A percentile compares a stretch with the other conserved stretches of the same genome.
These are phyloP conservation scores for Spathaspora sp. DNA, from an alignment of 1,139 yeast genomes.

Conservation along the genomic window DNA sequence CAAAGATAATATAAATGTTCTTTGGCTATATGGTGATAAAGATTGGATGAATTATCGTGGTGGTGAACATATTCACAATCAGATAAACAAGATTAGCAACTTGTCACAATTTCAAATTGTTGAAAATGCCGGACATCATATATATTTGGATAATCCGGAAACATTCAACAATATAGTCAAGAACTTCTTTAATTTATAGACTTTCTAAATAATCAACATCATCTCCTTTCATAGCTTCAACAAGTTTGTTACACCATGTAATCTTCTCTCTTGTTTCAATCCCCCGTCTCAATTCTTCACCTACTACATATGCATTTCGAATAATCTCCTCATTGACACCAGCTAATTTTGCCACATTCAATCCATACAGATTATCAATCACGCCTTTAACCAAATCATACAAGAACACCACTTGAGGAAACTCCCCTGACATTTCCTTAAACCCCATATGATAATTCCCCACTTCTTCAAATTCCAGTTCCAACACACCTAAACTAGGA, in stretches of 20 bases:
- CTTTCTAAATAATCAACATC: conserved; percentile 5
- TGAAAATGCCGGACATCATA: conserved; percentile 44
- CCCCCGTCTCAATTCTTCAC: conserved; percentile 39
- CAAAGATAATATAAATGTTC: conserved; percentile 23
- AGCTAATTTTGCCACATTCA: conserved; percentile 76
- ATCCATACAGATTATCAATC: conserved; percentile 68
- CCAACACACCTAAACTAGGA: conserved; percentile 65
- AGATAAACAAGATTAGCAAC: conserved; percentile 19
- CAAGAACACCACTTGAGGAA: conserved; percentile 53
- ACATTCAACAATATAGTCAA: conserved; percentile 29
- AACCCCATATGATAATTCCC: conserved; percentile 78
- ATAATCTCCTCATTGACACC: conserved; percentile 54
- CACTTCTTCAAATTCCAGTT: conserved; percentile 38
- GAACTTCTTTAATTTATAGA: conserved; percentile 23
- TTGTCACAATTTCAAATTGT: conserved; percentile 24
- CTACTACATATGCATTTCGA: conserved; percentile 45
- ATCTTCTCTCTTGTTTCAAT: conserved; percentile 22
- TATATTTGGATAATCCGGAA: conserved; percentile 39
- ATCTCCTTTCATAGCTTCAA: conserved; percentile 4
- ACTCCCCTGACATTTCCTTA: conserved; percentile 38
- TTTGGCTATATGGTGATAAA: conserved; percentile 44
- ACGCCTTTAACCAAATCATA: conserved; percentile 61
- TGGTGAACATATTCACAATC: conserved; percentile 34
- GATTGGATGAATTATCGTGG: conserved; percentile 49
- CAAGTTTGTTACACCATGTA: conserved; percentile 5